Evolutionary conservation across 495 filamentous ascomycete species (phyloP), one percentile per base, ranked within the genome.

Genomic region (Aspergillus conjunctus): DNA sequence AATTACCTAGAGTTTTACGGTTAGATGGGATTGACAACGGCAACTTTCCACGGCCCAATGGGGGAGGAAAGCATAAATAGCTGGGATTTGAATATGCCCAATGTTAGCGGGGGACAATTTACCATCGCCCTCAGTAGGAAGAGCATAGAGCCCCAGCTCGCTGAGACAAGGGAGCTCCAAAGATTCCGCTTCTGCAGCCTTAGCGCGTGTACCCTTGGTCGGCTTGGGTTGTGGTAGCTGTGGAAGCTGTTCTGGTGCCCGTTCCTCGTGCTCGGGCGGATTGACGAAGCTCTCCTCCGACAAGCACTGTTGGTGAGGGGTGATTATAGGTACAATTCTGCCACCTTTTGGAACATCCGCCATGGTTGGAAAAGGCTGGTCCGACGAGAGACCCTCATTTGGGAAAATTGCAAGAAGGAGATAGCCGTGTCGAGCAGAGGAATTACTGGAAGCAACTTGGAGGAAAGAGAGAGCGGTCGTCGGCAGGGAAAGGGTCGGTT

Each of bases 1-100:
- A 92, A 72, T 91, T 89, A 39, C 87, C 87, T 89, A 63, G 14
- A 20, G 20, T 12, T 51, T 15, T 26, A 34, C 31, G 21, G 57
- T 65, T 55, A 51, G 63, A 71, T 54, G 64, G 56, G 68, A 63
- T 57, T 71, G 62, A 62, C 39, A 66, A 51, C 33, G 17, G 22
- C 30, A n/a, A 6, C 6, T 31, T 39, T 34, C 30, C 17, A 0
- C 1, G 15, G 34, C 12, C 22, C 34, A 51, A 56, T 58, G 41
- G 65, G 21, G 43, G 2, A n/a, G 17, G 10, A 49, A 44, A 11
- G 43, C 26, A 51, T 12, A 26, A n/a, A 31, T 17, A 22, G 39
- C 37, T 46, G 33, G 14, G 21, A 46, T 11, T 30, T 22, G 32
- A 34, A 17, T 10, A 32, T 31, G 7, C 34, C 41, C 39, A 55